These are phyloP conservation scores for Selenicereus undatus DNA, from an alignment of 148 eudicot genomes.

Conservation along the genomic window DNA sequence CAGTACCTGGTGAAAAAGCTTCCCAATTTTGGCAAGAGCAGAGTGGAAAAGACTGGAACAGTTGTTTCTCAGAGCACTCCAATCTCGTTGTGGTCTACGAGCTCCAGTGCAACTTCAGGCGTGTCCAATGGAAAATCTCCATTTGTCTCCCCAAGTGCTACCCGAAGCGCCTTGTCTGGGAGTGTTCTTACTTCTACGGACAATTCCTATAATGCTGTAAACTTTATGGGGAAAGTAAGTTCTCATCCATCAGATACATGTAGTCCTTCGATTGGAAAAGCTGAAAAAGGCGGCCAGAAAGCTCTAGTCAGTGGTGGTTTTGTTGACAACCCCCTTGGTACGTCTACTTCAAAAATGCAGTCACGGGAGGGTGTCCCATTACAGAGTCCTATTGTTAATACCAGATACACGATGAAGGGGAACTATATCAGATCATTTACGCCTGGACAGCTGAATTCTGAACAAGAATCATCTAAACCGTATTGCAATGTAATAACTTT, in stretches of 20 bases:
- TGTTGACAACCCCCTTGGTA: conserved; percentile 23
- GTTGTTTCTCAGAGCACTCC: conserved; percentile 21
- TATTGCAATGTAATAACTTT: conserved; percentile 49
- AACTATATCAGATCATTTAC: conserved; percentile 31
- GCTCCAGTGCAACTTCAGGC: conserved; percentile 12
- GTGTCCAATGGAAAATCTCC: conserved; percentile 28
- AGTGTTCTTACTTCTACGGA: conserved; percentile 10
- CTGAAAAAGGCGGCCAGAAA: conserved; percentile 25
- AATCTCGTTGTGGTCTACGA: conserved; percentile 21
- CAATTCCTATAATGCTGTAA: conserved; percentile 21
- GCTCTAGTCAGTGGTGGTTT: conserved; percentile 20
- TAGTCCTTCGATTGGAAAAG: conserved; percentile 27
- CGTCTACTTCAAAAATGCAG: conserved; percentile 29
- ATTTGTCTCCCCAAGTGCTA: conserved; percentile 20
- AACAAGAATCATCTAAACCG: conserved; percentile 52
- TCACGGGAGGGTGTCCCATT: conserved; percentile 26
- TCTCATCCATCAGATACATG: conserved; percentile 24
- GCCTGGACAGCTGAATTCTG: conserved; percentile 36
- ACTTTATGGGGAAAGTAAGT: conserved; percentile 24
- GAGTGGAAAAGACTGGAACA: conserved; percentile 25
- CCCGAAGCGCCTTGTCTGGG: conserved; percentile 19
- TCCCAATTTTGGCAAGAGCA: conserved; percentile 18
- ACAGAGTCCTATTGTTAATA: conserved; percentile 30
- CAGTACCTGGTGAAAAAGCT: conserved; percentile 21
- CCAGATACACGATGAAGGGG: conserved; percentile 29